These are phyloP conservation scores for Fragaria vesca DNA, from an alignment of 306 rosid species.

Conservation along the genomic window DNA sequence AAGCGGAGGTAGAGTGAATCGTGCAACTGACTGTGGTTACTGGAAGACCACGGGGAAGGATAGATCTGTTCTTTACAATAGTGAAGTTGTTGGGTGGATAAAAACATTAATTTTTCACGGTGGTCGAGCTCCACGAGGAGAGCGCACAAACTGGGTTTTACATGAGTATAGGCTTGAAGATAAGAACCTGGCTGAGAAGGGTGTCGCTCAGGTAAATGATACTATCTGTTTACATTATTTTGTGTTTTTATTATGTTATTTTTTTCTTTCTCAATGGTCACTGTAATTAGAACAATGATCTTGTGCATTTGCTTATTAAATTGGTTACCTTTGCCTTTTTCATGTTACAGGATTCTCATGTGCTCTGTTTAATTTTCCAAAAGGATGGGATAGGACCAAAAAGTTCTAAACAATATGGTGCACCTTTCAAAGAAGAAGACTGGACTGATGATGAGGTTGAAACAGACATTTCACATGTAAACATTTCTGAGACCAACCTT, in stretches of 20 bases:
- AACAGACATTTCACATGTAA: conserved; percentile 29
- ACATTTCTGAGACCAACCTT: neutral
- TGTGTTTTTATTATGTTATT: neutral
- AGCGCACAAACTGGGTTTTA: conserved; percentile 84
- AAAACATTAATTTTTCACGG: conserved; percentile 67
- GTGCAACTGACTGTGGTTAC: conserved; percentile 51
- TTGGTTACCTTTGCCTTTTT: conserved; percentile 19
- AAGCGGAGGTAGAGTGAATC: conserved; percentile 54
- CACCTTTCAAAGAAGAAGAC: conserved; percentile 61
- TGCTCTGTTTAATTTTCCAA: conserved; percentile 56
- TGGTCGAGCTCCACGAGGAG: conserved; percentile 54
- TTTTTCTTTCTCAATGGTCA: neutral
- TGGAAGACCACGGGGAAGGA: conserved; percentile 85
- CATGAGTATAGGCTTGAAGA: conserved; percentile 73
- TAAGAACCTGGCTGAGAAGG: conserved; percentile 28
- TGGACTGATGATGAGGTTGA: conserved; percentile 51
- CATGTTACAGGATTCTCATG: conserved; percentile 54
- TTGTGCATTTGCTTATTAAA: neutral
- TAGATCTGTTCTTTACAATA: conserved; percentile 31
- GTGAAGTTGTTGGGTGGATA: conserved; percentile 52
- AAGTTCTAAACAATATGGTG: conserved; percentile 63
- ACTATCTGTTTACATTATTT: neutral
- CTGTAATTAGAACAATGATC: neutral
- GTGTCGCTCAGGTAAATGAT: conserved; percentile 48
- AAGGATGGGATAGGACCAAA: conserved; percentile 74